Evolutionary conservation across 768 basidiomycete species (phyloP).

Genomic region (Coprinopsis cinerea): DNA sequence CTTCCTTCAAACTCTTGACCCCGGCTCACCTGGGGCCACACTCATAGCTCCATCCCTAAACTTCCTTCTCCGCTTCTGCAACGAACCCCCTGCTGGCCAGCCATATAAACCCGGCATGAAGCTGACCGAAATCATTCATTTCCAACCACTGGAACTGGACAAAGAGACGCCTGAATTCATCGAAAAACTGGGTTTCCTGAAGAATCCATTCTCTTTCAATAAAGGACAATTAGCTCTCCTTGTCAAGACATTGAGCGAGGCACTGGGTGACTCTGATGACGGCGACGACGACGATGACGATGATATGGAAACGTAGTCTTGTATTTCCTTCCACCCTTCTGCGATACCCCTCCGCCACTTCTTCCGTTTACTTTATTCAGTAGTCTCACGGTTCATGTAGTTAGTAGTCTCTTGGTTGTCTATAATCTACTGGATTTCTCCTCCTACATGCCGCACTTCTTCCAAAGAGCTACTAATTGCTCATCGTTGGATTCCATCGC

Average conservation of each 20-base stretch:
- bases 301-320: slow-evolving; percentile 15
- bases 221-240: slow-evolving; percentile 63
- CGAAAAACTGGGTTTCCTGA: slow-evolving; percentile 56
- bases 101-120: slow-evolving; percentile 27
- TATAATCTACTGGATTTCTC: neutral
- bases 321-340: neutral
- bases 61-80: slow-evolving; percentile 51
- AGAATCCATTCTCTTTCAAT: slow-evolving; percentile 60
- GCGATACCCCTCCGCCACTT: neutral
- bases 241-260: slow-evolving; percentile 53
- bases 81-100: slow-evolving; percentile 29
- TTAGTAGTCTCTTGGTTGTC: neutral
- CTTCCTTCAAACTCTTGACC: neutral
- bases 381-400: neutral
- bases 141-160: slow-evolving; percentile 59
- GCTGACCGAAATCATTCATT: slow-evolving; percentile 47
- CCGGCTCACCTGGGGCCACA: no score
- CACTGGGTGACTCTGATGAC: slow-evolving; percentile 31
- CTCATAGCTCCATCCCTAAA: slow-evolving; percentile 45
- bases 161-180: slow-evolving; percentile 53
- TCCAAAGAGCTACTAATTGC: slow-evolving; percentile 45
- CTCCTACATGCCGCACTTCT: slow-evolving; percentile 32
- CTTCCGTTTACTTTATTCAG: slow-evolving; percentile 1
- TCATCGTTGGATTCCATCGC: slow-evolving; percentile 35
- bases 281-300: slow-evolving; percentile 22